Base-by-base conservation (phyloP, 2,329 filamentous ascomycete species). In the Trichoderma semiorbis region DNA sequence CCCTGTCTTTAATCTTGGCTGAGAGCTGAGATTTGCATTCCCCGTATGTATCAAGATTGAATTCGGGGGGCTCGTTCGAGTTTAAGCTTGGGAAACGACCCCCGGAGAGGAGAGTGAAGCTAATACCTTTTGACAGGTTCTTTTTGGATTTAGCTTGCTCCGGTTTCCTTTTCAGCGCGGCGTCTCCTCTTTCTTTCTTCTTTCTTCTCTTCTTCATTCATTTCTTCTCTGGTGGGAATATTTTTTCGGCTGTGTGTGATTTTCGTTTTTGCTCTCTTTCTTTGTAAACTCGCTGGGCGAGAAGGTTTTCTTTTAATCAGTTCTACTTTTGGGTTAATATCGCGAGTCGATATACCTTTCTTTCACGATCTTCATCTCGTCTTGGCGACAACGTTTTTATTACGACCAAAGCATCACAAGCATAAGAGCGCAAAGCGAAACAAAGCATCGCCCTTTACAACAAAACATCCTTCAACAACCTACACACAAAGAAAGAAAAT, bases 211-310 rank as follows among this genome's bases (percentile, higher is more conserved):
- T 43, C 39, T 58, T 64, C 24, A 69, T 66, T 72, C 70, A 28
- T 64, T 72, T 64, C 64, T 58, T 69, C 28, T 55, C 26, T 47
- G 36, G 57, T 55, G 66, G 36, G 16, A 12, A 12, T 43, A 34
- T 30, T 34, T 67, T 60, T 53, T 47, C 10, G 8, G 36, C 16
- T 60, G 57, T 43, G 43, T 70, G 30, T 47, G 16, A 34, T 43
- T 43, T 64, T 55, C 18, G 39, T 39, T 66, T 36, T 66, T 26
- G 11, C 21, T 57, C 21, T 39, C 3, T 55, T 18, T 39, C 26
- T 58, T 2, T 24, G 21, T 63, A 36, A 39, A 66, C 66, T 72
- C 70, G 70, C 70, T 72, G 70, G 70, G 70, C 71, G 66, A 72
- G 70, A 62, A 36, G 50, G 28, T 30, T 26, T 28, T 26, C 18